phyloP scores from a whole-genome alignment of 1,139 yeast genomes.

The Magnusiomyces suaveolens region DNA sequence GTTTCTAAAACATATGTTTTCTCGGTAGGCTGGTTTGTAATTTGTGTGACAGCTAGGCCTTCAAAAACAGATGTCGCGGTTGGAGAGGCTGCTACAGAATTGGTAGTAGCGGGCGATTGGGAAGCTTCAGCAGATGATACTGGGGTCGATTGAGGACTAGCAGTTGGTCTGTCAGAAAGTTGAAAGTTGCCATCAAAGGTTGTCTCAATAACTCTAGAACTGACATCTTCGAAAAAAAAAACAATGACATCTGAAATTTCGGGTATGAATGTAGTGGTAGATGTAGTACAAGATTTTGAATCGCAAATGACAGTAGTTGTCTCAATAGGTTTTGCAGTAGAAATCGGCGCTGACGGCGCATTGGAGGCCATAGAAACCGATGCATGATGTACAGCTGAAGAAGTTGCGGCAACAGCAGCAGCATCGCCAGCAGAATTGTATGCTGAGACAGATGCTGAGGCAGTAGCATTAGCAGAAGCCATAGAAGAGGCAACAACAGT shows the following conservation, averaged over 20 bases:
- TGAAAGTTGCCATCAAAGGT: background rate
- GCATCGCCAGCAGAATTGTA: background rate
- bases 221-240: background rate
- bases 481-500: background rate
- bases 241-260: background rate
- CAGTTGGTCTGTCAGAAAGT: background rate
- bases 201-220: background rate
- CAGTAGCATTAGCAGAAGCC: background rate
- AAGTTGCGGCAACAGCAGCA: background rate
- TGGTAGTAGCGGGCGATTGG: too few relatives aligned
- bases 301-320: background rate
- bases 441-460: background rate
- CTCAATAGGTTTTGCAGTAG: background rate
- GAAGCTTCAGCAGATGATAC: background rate
- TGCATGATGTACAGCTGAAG: background rate
- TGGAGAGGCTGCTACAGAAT: too few relatives aligned
- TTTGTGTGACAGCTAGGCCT: background rate
- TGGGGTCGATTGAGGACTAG: background rate
- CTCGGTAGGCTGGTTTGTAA: too few relatives aligned
- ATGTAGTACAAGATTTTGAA: background rate
- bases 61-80: background rate
- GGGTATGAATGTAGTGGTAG: background rate
- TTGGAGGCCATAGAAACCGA: background rate
- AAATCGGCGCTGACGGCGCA: background rate
- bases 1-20: too few relatives aligned